Conservation (phyloP, 2,329 filamentous ascomycete species). For the Calonectria leucothoes region DNA sequence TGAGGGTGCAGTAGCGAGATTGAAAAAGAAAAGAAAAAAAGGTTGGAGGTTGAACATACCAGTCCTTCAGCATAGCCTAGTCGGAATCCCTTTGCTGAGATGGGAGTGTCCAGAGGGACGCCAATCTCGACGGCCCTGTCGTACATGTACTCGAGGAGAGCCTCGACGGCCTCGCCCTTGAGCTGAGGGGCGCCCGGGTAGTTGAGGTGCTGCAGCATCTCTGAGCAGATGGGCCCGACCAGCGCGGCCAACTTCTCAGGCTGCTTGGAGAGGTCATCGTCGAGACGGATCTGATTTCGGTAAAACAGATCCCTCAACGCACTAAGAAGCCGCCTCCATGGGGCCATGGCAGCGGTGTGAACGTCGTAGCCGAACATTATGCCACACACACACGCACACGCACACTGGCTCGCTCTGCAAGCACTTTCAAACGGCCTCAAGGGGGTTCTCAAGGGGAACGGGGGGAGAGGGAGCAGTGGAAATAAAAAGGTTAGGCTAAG, state of each 20-base stretch:
- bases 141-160: constrained; percentile 15
- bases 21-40: neutral
- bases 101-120: constrained; percentile 9
- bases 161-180: constrained; percentile 13
- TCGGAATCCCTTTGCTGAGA: constrained; percentile 10
- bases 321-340: neutral
- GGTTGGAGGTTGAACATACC: neutral
- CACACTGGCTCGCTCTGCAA: too few species aligned
- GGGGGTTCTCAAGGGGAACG: too few species aligned
- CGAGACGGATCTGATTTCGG: neutral
- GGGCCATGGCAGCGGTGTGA: neutral
- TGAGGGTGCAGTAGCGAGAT: neutral
- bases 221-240: constrained; percentile 2
- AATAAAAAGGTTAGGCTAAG: constrained; percentile 12
- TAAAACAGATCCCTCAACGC: neutral
- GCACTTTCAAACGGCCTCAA: neutral
- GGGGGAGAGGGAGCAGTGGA: neutral
- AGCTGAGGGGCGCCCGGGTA: constrained; percentile 14
- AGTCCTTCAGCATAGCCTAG: constrained; percentile 13
- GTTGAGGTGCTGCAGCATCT: constrained; percentile 6
- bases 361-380: neutral
- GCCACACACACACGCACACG: too few species aligned
- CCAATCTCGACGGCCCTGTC: constrained; percentile 11
- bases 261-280: constrained; percentile 2
- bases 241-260: constrained; percentile 1